A percentile compares a stretch with the other conserved stretches of the same genome.
Conservation (phyloP, 177 flowering plant genomes). For the Telopea speciosissima region DNA sequence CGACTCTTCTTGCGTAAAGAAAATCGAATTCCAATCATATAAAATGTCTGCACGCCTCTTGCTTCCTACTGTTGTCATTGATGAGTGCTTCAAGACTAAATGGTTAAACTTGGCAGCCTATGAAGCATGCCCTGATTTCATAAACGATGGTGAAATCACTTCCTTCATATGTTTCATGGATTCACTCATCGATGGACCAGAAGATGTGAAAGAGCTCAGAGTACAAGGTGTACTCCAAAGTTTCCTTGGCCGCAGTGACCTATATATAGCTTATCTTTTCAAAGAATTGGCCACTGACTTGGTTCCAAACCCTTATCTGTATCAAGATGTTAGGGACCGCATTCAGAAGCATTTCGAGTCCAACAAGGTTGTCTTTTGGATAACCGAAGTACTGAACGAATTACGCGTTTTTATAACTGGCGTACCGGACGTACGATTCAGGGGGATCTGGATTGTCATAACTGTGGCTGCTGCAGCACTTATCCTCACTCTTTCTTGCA, state of each 20-base stretch:
- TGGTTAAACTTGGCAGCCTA: conserved; percentile 8
- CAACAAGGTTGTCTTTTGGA: too few relatives aligned
- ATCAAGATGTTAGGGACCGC: background rate
- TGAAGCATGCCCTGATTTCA: background rate
- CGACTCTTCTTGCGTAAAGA: background rate
- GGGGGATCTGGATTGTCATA: too few relatives aligned
- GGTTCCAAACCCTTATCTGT: background rate
- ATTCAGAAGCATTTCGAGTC: background rate
- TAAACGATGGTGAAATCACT: background rate
- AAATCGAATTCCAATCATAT: background rate
- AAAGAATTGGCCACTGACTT: background rate
- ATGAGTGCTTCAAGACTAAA: background rate
- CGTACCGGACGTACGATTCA: too few relatives aligned
- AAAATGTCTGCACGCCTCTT: background rate
- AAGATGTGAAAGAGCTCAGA: conserved; percentile 4
- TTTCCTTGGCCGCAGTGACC: conserved; percentile 1
- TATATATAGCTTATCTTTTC: conserved; percentile 2
- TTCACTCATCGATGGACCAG: conserved; percentile 1
- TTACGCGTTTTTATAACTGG: too few relatives aligned
- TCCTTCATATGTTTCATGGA: conserved; percentile 4
- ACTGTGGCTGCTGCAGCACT: too few relatives aligned
- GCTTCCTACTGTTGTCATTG: conserved; percentile 12
- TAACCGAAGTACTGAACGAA: too few relatives aligned
- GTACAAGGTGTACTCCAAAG: background rate
- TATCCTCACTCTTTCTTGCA: too few relatives aligned